Evolutionary conservation across 257 asterid species (phyloP).

Genomic region (Nicotiana benthamiana): DNA sequence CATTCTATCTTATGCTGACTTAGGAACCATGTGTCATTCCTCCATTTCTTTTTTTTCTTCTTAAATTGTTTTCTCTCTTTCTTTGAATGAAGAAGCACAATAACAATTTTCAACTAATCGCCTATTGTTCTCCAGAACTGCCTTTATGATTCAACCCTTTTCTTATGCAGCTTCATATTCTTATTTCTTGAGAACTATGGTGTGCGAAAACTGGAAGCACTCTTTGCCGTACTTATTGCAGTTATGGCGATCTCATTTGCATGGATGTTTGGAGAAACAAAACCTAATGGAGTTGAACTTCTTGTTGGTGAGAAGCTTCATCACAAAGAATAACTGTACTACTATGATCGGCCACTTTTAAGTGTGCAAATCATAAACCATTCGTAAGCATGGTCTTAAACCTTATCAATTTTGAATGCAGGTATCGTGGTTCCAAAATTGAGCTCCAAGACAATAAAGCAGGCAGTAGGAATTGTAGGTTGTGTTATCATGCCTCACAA

Average conservation of each 20-base stretch:
- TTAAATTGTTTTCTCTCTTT: not conserved
- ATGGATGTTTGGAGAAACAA: slow-evolving; percentile 80
- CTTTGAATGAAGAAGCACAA: not conserved
- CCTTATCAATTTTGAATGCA: slow-evolving; percentile 10
- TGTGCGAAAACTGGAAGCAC: slow-evolving; percentile 81
- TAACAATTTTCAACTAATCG: not conserved
- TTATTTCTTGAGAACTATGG: slow-evolving; percentile 76
- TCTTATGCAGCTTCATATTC: slow-evolving; percentile 55
- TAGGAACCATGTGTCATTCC: not conserved
- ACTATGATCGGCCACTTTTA: not conserved
- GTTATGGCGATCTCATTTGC: slow-evolving; percentile 68
- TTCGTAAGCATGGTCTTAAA: not conserved
- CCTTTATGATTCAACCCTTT: slow-evolving; percentile 5
- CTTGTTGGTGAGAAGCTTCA: slow-evolving; percentile 41
- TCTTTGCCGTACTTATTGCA: slow-evolving; percentile 69
- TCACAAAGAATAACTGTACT: not conserved
- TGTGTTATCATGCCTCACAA: slow-evolving; percentile 87
- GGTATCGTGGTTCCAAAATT: slow-evolving; percentile 71
- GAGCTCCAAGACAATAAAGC: slow-evolving; percentile 60
- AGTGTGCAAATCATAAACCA: not conserved
- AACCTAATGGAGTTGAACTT: slow-evolving; percentile 60
- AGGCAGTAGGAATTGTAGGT: slow-evolving; percentile 83
- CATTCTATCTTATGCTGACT: not conserved
- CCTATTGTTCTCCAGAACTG: not conserved
- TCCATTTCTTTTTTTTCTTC: not conserved